A percentile compares a stretch with the other conserved stretches of the same genome.
Conservation (phyloP, 2,329 filamentous ascomycete genomes). For the Capronia epimyces region DNA sequence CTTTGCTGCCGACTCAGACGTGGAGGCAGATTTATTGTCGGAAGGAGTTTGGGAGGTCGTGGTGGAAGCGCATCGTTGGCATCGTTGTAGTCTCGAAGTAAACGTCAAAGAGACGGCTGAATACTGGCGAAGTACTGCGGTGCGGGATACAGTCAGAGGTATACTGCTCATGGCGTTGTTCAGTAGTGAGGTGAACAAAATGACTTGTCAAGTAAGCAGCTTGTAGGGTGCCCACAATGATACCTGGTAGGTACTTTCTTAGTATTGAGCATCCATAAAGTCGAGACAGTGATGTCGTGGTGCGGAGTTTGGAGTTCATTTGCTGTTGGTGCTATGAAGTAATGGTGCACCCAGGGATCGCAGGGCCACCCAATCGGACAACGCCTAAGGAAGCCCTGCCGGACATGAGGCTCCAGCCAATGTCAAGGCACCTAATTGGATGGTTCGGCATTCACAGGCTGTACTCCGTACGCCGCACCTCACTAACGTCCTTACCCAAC, state of each 20-base stretch:
- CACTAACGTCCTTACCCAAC: slow-evolving; percentile 28
- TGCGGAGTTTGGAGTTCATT: too few relatives aligned
- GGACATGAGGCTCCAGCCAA: background rate
- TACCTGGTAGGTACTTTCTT: too few relatives aligned
- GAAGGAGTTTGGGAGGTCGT: slow-evolving; percentile 1
- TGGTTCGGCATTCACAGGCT: too few relatives aligned
- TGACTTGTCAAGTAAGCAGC: background rate
- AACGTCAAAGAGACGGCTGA: background rate
- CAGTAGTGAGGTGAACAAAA: background rate
- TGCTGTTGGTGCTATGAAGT: background rate
- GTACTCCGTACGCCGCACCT: too few relatives aligned
- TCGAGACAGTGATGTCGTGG: too few relatives aligned
- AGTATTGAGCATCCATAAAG: too few relatives aligned
- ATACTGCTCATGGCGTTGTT: background rate
- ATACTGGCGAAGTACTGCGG: background rate
- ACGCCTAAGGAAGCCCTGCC: too few relatives aligned
- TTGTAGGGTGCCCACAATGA: too few relatives aligned
- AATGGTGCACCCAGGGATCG: background rate
- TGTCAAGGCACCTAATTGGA: too few relatives aligned
- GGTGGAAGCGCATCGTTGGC: slow-evolving; percentile 3
- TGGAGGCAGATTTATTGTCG: background rate
- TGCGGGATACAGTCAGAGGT: background rate
- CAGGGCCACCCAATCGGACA: background rate
- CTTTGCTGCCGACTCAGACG: slow-evolving; percentile 3
- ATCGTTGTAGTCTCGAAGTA: background rate